Base-by-base conservation (phyloP, 2,329 filamentous ascomycete species). In the Colletotrichum sp. region DNA sequence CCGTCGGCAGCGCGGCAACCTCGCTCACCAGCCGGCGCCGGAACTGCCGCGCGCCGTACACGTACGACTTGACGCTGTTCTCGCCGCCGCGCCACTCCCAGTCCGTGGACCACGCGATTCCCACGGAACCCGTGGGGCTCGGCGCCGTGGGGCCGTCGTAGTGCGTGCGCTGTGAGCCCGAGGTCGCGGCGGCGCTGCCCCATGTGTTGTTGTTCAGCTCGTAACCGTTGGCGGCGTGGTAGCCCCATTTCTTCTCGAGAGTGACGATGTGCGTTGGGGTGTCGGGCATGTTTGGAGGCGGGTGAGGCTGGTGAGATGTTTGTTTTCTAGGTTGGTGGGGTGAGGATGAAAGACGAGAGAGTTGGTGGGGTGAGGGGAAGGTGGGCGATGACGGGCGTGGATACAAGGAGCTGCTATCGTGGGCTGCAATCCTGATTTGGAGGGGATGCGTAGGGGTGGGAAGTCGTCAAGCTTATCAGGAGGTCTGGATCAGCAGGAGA, bases 121-220 rank as follows among this genome's bases (percentile, higher is more conserved):
- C 83, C 9, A n/a, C 61, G 60, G 34, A 36, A 4, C 74, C 74
- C 5, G 57, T 26, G 77, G 68, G 79, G 72, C 81, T 83, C 9
- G 69, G 60, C 65, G 75, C 82, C 52, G 81, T 77, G n/a, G 81
- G 82, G 8, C 77, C 77, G 78, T 86, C 82, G 36, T 87, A 79
- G 36, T 83, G 82, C 6, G 85, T 86, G 81, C 87, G 88, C 79
- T 88, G 87, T 16, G 78, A 82, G 69, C 86, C 87, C n/a, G 80
- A 74, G 7, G 83, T 78, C 26, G 82, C 82, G 10, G 72, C 75
- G 72, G 78, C 80, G 69, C 82, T 77, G 71, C 86, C 86, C 87
- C 87, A 88, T 72, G 86, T 84, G 79, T 88, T 85, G 79, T 88
- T 88, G 80, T 86, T 79, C 13, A 83, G 67, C 67, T 82, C 80